Base-by-base conservation (phyloP, 768 basidiomycete genomes). In the Boletellus sp. region DNA sequence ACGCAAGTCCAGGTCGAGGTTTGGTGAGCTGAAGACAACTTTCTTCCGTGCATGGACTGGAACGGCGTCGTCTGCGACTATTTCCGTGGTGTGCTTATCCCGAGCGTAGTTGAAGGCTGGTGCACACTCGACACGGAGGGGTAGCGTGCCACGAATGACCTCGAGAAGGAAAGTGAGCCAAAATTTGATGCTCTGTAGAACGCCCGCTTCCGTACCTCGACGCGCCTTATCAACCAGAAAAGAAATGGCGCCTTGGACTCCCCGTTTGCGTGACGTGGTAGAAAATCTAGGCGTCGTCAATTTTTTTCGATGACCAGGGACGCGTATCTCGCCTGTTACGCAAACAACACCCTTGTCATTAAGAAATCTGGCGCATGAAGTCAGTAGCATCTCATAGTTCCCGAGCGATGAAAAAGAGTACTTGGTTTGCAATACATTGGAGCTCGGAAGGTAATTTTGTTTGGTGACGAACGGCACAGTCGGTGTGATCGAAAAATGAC, bases 21-120 rank as follows among this genome's bases (percentile, higher is more conserved):
- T 69, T 0, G 76, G 69, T 1, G 81, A 83, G n/a, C 69, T 71
- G 59, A 90, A 92, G 6, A 83, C 47, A 0, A 74, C 87, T 53
- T 84, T 88, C 34, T 77, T 67, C 40, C 81, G 81, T 20, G 57
- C 56, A n/a, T 54, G 55, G 6, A 47, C 69, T 24, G 69, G 57
- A 68, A 74, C 41, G 41, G 78, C 72, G 60, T 75, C 57, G 59
- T 85, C 81, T 16, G 71, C 61, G 47, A 82, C 55, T 56, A 83
- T 73, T 24, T 74, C 65, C 1, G 87, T 87, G 8, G 74, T 79
- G 67, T 98, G 95, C 3, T 74, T 42, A 42, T 83, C 78, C 12
- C 87, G 78, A 1, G 92, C 94, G 60, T 99, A 99, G 68, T 96
- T 86, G 81, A 99, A 99, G 0, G 94, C 95, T 0, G 95, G 95